These are phyloP conservation scores for Fragaria iinumae DNA, from an alignment of 306 rosid species.

Conservation along the genomic window DNA sequence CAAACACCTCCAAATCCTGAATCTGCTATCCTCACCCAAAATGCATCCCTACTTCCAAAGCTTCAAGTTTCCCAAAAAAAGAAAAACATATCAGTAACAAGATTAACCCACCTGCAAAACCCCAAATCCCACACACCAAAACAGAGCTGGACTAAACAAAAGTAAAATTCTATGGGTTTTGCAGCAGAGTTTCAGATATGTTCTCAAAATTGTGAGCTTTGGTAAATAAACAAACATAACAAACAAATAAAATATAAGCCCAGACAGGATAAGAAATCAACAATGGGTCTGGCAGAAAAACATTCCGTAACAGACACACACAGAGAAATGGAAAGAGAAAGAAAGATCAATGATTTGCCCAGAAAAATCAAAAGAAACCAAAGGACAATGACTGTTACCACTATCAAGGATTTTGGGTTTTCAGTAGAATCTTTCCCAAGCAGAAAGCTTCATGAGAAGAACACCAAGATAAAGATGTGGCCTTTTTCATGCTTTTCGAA, in stretches of 20 bases:
- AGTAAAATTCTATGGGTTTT: slow-evolving; percentile 17
- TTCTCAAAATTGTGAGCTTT: background rate
- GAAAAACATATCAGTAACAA: slow-evolving; percentile 16
- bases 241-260: background rate
- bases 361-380: slow-evolving; percentile 15
- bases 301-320: slow-evolving; percentile 22
- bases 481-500: slow-evolving; percentile 29
- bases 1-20: slow-evolving; percentile 32
- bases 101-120: slow-evolving; percentile 10
- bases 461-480: slow-evolving; percentile 20
- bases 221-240: background rate
- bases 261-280: slow-evolving; percentile 16
- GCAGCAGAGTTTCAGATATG: slow-evolving; percentile 7
- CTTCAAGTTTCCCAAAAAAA: slow-evolving; percentile 17
- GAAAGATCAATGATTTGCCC: slow-evolving; percentile 15
- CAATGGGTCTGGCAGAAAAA: slow-evolving; percentile 34
- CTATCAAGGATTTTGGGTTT: slow-evolving; percentile 10
- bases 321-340: background rate
- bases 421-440: slow-evolving; percentile 25
- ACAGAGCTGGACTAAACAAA: slow-evolving; percentile 16
- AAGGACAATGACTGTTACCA: slow-evolving; percentile 2
- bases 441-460: slow-evolving; percentile 19
- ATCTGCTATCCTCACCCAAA: slow-evolving; percentile 14
- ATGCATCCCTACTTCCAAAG: slow-evolving; percentile 9
- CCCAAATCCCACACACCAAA: background rate